phyloP scores from a whole-genome alignment of 1,284 basidiomycete species.

The Rhodotorula sp. region DNA sequence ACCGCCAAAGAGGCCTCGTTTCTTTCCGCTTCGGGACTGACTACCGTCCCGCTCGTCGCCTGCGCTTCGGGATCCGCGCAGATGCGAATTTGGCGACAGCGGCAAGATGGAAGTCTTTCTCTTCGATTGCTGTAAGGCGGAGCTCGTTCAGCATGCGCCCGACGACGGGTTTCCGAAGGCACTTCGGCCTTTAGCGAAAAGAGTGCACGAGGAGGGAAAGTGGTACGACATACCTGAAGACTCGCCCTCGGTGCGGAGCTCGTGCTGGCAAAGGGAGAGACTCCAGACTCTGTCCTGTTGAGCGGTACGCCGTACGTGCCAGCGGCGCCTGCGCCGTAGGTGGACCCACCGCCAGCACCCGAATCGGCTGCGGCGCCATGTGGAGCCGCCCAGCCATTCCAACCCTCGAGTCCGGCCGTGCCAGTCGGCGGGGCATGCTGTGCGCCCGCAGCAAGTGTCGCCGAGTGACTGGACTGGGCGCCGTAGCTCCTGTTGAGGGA shows the following conservation, averaged over 20 bases:
- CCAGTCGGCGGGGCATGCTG: not conserved
- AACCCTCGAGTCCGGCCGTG: not conserved
- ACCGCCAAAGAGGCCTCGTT: constrained; percentile 30
- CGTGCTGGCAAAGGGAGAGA: not conserved
- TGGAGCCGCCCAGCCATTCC: constrained; percentile 15
- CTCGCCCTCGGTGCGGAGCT: not conserved
- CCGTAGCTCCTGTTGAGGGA: not conserved
- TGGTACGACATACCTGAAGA: constrained; percentile 12
- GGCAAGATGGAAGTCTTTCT: not conserved
- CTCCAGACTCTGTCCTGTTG: not conserved
- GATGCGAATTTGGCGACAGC: constrained; percentile 6
- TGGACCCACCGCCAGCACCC: not conserved
- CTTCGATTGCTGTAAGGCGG: not conserved
- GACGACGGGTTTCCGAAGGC: not conserved
- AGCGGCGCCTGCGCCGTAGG: too few relatives aligned
- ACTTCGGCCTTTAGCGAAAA: not conserved
- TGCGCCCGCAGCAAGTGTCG: not conserved
- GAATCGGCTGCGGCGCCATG: not conserved
- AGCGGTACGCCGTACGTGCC: not conserved
- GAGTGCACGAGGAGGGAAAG: not conserved
- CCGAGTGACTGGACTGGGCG: not conserved
- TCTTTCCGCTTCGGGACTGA: constrained; percentile 16
- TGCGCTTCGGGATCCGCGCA: constrained; percentile 16
- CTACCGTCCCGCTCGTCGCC: constrained; percentile 7
- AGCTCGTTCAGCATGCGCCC: not conserved